phyloP scores from a whole-genome alignment of 169 alveolate species.

The Cryptosporidium sp. region DNA sequence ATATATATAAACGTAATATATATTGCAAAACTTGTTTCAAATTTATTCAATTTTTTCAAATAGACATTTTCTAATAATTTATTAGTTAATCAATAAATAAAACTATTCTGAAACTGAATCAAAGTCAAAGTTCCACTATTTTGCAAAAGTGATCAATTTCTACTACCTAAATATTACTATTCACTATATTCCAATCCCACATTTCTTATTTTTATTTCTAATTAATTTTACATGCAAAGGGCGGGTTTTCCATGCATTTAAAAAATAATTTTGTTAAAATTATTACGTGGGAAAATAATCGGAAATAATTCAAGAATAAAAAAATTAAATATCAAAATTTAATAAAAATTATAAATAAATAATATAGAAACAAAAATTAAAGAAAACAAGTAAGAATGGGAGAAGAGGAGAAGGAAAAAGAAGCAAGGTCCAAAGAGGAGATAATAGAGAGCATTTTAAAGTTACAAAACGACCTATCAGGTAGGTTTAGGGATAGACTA shows the following conservation, averaged over 20 bases:
- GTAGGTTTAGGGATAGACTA: background rate
- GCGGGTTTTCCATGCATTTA: conserved; percentile 1
- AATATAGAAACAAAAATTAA: too few species aligned
- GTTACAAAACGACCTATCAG: conserved; percentile 26
- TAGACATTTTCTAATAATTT: too few species aligned
- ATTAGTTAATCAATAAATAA: too few species aligned
- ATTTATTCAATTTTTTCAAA: background rate
- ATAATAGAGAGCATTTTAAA: conserved; percentile 26
- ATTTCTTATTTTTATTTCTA: background rate
- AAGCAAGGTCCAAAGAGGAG: background rate
- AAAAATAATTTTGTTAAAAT: too few species aligned
- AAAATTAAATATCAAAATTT: too few species aligned
- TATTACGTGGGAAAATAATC: background rate
- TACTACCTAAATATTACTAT: background rate
- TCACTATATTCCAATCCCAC: background rate
- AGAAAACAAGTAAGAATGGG: background rate
- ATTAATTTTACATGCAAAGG: background rate
- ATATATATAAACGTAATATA: too few species aligned
- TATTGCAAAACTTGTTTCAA: too few species aligned
- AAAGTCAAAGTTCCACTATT: too few species aligned
- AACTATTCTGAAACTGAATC: too few species aligned
- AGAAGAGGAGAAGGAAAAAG: background rate
- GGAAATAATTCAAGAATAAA: background rate
- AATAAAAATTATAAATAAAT: too few species aligned
- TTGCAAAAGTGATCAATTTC: background rate